Percentiles rank a stretch among this genome's conserved stretches.
phyloP scores from a whole-genome alignment of 2,329 filamentous ascomycete species.

The Aspergillus spinulosporus region DNA sequence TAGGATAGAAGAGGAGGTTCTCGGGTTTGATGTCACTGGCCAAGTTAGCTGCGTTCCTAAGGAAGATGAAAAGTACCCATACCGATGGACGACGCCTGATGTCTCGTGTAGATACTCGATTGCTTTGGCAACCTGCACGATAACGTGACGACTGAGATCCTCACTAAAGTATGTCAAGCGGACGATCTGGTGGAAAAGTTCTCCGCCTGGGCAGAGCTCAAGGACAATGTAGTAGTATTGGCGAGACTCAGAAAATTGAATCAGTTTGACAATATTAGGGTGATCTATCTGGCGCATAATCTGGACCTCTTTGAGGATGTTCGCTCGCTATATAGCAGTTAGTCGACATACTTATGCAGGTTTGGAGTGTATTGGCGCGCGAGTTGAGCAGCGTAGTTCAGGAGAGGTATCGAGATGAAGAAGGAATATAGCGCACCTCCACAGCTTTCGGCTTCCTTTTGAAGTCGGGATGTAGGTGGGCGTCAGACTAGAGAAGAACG shows the following conservation, averaged over 20 bases:
- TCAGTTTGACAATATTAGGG: conserved; percentile 89
- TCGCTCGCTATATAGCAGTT: conserved; percentile 68
- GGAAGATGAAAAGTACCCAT: conserved; percentile 40
- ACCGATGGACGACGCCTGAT: conserved; percentile 96
- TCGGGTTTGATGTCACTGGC: conserved; percentile 81
- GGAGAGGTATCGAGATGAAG: conserved; percentile 3
- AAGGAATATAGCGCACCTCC: conserved; percentile 71
- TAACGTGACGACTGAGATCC: conserved; percentile 89
- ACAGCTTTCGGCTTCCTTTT: conserved; percentile 92
- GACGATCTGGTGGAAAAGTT: conserved; percentile 98
- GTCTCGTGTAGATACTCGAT: conserved; percentile 93
- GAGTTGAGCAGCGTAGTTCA: background rate
- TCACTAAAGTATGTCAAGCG: conserved; percentile 98
- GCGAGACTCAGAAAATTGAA: conserved; percentile 88
- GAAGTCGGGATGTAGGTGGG: conserved; percentile 93
- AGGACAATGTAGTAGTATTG: conserved; percentile 98
- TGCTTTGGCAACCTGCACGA: conserved; percentile 90
- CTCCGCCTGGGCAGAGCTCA: conserved; percentile 90
- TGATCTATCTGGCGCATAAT: conserved; percentile 98
- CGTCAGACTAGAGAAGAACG: conserved; percentile 68
- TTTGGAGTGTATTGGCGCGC: background rate
- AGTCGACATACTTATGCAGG: background rate
- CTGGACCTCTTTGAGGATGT: conserved; percentile 97
- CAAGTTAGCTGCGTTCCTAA: background rate
- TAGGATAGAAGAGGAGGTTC: conserved; percentile 90